Evolutionary conservation across 2,329 filamentous ascomycete genomes (phyloP).

Genomic region (Pezicula carpinea): DNA sequence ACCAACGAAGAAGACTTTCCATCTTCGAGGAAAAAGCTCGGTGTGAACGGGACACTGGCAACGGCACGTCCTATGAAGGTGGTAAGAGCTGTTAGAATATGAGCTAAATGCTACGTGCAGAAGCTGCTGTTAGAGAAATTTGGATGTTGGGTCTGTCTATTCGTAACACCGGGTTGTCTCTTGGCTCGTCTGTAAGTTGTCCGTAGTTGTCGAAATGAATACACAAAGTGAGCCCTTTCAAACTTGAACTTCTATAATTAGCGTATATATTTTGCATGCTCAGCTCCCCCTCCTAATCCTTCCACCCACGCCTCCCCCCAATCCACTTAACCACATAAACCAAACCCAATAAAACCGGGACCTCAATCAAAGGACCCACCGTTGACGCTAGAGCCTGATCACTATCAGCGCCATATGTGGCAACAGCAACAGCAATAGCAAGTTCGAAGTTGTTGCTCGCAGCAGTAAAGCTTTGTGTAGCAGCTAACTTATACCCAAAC

Average conservation of each 20-base stretch:
- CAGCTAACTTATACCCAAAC: constrained; percentile 65
- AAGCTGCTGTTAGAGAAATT: too few species aligned
- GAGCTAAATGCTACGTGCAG: too few species aligned
- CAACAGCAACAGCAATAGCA: constrained; percentile 82
- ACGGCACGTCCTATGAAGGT: too few species aligned
- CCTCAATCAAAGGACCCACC: constrained; percentile 81
- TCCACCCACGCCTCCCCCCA: constrained; percentile 38
- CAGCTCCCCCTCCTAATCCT: too few species aligned
- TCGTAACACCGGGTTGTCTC: too few species aligned
- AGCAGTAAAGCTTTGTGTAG: constrained; percentile 82
- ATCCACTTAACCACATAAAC: constrained; percentile 69
- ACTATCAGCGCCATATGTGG: constrained; percentile 72
- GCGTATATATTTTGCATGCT: too few species aligned
- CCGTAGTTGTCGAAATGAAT: too few species aligned
- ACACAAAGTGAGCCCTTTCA: too few species aligned
- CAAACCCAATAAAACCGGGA: constrained; percentile 72
- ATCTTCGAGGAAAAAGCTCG: not conserved
- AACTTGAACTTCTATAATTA: too few species aligned
- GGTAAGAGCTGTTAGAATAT: too few species aligned
- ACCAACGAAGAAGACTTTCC: constrained; percentile 10
- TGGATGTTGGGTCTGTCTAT: too few species aligned
- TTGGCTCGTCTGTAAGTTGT: too few species aligned
- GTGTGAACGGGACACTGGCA: not conserved
- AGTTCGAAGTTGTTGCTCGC: constrained; percentile 93
- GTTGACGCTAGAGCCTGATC: constrained; percentile 79